Conservation (phyloP, 2,329 filamentous ascomycete genomes). For the Cladosporium cucumerinum region DNA sequence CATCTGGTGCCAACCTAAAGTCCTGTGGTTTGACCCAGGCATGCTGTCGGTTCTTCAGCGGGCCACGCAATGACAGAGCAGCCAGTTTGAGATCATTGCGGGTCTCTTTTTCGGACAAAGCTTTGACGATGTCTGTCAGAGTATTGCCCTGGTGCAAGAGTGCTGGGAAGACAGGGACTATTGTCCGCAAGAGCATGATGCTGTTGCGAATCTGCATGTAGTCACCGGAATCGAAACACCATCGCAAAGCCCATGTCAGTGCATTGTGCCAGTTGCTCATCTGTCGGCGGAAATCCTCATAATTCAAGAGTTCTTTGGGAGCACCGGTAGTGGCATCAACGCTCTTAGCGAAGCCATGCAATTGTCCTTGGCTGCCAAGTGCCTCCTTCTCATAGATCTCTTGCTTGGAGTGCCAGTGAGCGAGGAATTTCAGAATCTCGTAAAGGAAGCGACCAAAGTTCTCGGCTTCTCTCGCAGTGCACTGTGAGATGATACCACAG, state of each 20-base stretch:
- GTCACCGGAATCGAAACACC: constrained; percentile 76
- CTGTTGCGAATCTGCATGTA: constrained; percentile 99
- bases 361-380: constrained; percentile 60
- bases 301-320: constrained; percentile 69
- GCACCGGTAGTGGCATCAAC: constrained; percentile 54
- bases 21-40: constrained; percentile 73
- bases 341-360: constrained; percentile 77
- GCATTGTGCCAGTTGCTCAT: constrained; percentile 89
- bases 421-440: constrained; percentile 74
- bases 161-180: constrained; percentile 79
- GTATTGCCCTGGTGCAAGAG: constrained; percentile 81
- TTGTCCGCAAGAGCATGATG: constrained; percentile 79
- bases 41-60: constrained; percentile 63
- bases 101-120: constrained; percentile 57
- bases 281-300: constrained; percentile 79
- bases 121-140: constrained; percentile 63
- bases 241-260: constrained; percentile 73
- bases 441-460: constrained; percentile 90
- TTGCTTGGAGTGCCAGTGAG: constrained; percentile 78
- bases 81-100: constrained; percentile 73
- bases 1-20: constrained; percentile 50
- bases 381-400: constrained; percentile 78
- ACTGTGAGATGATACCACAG: constrained; percentile 79
- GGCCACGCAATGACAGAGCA: constrained; percentile 67
- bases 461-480: constrained; percentile 85